Percentiles rank a stretch among this genome's conserved stretches.
Conservation (phyloP, 1,139 yeast genomes). For the Taiozyma sp. region DNA sequence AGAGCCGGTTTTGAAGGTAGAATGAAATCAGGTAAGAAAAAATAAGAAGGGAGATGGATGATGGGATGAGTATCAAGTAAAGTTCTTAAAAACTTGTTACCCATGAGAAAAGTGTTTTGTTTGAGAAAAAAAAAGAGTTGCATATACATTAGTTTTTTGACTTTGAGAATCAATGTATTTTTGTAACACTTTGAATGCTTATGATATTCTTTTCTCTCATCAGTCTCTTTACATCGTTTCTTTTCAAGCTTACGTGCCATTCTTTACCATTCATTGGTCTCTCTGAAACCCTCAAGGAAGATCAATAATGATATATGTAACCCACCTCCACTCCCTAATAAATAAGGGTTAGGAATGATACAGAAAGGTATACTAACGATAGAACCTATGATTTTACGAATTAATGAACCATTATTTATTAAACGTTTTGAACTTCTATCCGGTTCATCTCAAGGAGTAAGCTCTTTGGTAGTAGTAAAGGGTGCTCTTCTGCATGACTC, state of each 20-base stretch:
- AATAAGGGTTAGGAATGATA: no score
- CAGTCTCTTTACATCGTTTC: background rate
- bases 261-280: background rate
- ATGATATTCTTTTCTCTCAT: background rate
- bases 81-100: background rate
- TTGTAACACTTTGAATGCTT: background rate
- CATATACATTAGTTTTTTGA: background rate
- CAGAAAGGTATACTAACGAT: background rate
- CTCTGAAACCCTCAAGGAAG: background rate
- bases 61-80: background rate
- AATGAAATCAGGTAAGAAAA: slow-evolving; percentile 10
- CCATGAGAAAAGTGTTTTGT: background rate
- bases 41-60: background rate
- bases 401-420: background rate
- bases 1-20: slow-evolving; percentile 45
- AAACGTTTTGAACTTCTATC: background rate
- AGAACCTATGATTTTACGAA: background rate
- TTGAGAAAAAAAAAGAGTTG: background rate
- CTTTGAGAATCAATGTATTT: background rate
- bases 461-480: no score
- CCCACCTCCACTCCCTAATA: background rate
- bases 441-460: no score
- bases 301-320: background rate
- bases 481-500: no score
- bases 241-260: background rate